phyloP scores from a whole-genome alignment of 2,329 filamentous ascomycete genomes.

The Coniochaeta sp. region DNA sequence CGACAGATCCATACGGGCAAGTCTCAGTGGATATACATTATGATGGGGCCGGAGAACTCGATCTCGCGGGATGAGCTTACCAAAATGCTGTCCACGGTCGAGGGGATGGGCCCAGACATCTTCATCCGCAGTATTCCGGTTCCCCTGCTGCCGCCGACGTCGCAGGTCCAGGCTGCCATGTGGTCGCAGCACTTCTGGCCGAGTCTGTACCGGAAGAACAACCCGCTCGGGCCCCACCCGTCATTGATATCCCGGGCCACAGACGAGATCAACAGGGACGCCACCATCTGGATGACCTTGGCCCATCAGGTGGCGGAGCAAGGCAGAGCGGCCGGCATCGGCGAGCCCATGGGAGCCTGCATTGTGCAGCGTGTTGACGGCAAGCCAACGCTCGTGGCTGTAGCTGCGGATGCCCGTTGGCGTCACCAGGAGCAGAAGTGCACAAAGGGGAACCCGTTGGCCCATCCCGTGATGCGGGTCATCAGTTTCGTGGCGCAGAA shows the following conservation, averaged over 20 bases:
- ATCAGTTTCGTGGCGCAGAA: conserved; percentile 77
- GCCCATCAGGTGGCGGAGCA: conserved; percentile 58
- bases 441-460: conserved; percentile 64
- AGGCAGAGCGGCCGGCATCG: conserved; percentile 49
- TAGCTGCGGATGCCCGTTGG: conserved; percentile 73
- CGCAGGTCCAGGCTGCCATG: conserved; percentile 63
- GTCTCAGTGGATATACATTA: conserved; percentile 53
- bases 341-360: conserved; percentile 66
- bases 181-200: conserved; percentile 80
- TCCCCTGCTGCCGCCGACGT: conserved; percentile 67
- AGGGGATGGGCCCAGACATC: conserved; percentile 43
- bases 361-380: conserved; percentile 56
- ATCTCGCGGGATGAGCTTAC: conserved; percentile 48
- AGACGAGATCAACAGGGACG: conserved; percentile 58
- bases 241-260: conserved; percentile 64
- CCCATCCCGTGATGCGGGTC: conserved; percentile 68
- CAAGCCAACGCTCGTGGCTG: conserved; percentile 54
- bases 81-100: conserved; percentile 36
- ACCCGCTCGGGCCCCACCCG: conserved; percentile 78
- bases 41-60: conserved; percentile 42
- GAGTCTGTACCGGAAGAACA: conserved; percentile 78
- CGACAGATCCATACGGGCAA: conserved; percentile 52
- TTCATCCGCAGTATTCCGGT: conserved; percentile 60
- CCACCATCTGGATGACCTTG: conserved; percentile 59
- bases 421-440: conserved; percentile 40